Base-by-base conservation (phyloP, 495 filamentous ascomycete species). In the Aspergillus bertholletiae region DNA sequence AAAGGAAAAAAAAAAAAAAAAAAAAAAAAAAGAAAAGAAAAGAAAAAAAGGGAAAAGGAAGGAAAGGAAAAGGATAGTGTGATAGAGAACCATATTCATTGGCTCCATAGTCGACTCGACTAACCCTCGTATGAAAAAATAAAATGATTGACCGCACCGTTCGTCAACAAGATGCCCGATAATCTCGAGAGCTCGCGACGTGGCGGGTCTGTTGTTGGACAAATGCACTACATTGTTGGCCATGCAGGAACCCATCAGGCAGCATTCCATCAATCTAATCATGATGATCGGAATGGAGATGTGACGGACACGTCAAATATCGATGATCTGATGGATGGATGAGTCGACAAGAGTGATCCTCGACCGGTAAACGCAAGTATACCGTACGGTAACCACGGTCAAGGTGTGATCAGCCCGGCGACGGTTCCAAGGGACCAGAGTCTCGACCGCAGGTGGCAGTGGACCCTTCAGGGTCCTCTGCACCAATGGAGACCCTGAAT, bases 401-500 rank as follows among this genome's bases (percentile, higher is more conserved):
- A 15, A 26, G 20, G 5, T 23, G 8, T n/a, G 51, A 53, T 53
- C 51, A 43, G n/a, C 51, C 9, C 17, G 39, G 24, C 35, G 13
- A 11, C 9, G 18, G 17, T 24, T 39, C 46, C 32, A 48, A 34
- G 35, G 45, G 26, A 15, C 46, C 17, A 43, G 48, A 44, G 57
- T 49, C 47, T 59, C 47, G 47, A 55, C 41, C 51, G 32, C 40
- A 22, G 49, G 9, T 23, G 45, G n/a, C n/a, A 40, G 54, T 52
- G 54, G 60, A 28, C 13, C 24, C n/a, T 34, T n/a, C 1, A 54
- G 34, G 20, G 7, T 15, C 27, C 28, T 18, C 24, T 35, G 40
- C 12, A 15, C 61, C 57, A 59, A 63, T 57, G 24, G 50, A 2
- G 7, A 30, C 35, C n/a, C 37, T 30, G 28, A 15, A 13, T 28